Evolutionary conservation across 164 flowering plant species (phyloP).

Genomic region (Annona cherimola): DNA sequence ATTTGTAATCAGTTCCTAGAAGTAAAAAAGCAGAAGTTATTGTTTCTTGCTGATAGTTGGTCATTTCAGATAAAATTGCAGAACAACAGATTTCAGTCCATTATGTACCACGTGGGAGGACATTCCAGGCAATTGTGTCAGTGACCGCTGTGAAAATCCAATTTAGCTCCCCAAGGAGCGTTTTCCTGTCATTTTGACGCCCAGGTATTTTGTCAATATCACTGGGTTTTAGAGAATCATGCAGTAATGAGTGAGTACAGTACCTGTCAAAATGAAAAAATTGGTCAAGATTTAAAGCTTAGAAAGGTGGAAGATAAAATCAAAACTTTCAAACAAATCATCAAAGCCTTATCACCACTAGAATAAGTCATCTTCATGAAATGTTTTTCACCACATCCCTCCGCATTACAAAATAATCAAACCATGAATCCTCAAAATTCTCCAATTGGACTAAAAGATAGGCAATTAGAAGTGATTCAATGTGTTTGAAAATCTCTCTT

Average conservation of each 20-base stretch:
- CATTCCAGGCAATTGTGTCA: conserved; percentile 99
- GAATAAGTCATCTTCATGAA: no score
- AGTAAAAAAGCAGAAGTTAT: neutral
- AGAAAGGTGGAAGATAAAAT: no score
- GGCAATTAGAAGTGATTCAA: no score
- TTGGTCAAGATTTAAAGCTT: no score
- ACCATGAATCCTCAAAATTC: no score
- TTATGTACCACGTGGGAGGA: conserved; percentile 87
- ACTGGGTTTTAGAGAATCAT: conserved; percentile 60
- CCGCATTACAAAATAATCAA: no score
- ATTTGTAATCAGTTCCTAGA: neutral
- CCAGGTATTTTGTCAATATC: conserved; percentile 94
- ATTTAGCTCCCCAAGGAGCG: conserved; percentile 91
- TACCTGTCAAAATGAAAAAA: conserved; percentile 51
- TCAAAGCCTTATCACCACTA: no score
- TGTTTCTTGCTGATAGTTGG: neutral
- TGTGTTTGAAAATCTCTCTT: no score
- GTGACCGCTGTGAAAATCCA: conserved; percentile 99
- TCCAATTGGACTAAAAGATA: no score
- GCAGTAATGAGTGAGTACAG: conserved; percentile 74
- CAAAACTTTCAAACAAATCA: no score
- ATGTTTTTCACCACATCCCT: no score
- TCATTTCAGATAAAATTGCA: neutral
- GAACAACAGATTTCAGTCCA: neutral
- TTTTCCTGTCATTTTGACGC: conserved; percentile 91